Conservation (phyloP, 164 flowering plant species). For the Nymphaea thermarum region DNA sequence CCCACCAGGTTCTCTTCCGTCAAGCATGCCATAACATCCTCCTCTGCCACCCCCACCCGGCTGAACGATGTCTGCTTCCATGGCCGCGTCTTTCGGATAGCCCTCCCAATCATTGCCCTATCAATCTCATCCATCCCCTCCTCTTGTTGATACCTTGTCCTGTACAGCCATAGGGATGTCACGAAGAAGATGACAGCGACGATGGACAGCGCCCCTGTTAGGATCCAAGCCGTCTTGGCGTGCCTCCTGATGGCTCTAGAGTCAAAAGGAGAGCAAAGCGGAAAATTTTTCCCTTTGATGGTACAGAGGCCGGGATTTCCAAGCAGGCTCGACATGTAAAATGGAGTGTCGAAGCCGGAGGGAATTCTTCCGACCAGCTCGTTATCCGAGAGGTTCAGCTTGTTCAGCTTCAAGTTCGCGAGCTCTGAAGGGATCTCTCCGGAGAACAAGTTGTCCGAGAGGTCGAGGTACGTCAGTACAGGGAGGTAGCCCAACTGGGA, state of each 20-base stretch:
- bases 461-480: conserved; percentile 40
- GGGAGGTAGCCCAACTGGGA: conserved; percentile 37
- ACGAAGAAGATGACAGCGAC: conserved; percentile 17
- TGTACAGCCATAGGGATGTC: conserved; percentile 23
- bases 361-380: conserved; percentile 44
- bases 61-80: conserved; percentile 44
- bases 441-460: conserved; percentile 40
- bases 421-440: conserved; percentile 51
- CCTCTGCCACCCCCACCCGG: conserved; percentile 22
- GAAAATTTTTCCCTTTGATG: conserved; percentile 28
- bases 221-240: conserved; percentile 7
- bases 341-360: conserved; percentile 16
- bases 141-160: conserved; percentile 5
- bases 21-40: conserved; percentile 25
- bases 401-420: conserved; percentile 30
- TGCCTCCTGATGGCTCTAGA: conserved; percentile 3
- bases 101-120: background rate
- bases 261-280: conserved; percentile 24
- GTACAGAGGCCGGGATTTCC: conserved; percentile 64
- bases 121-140: conserved; percentile 4
- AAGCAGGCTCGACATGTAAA: conserved; percentile 25
- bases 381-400: conserved; percentile 45
- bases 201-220: conserved; percentile 12
- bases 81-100: conserved; percentile 4
- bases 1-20: conserved; percentile 43